Evolutionary conservation across 2,329 filamentous ascomycete genomes (phyloP).

Genomic region (Ophiostoma triangulosporum): DNA sequence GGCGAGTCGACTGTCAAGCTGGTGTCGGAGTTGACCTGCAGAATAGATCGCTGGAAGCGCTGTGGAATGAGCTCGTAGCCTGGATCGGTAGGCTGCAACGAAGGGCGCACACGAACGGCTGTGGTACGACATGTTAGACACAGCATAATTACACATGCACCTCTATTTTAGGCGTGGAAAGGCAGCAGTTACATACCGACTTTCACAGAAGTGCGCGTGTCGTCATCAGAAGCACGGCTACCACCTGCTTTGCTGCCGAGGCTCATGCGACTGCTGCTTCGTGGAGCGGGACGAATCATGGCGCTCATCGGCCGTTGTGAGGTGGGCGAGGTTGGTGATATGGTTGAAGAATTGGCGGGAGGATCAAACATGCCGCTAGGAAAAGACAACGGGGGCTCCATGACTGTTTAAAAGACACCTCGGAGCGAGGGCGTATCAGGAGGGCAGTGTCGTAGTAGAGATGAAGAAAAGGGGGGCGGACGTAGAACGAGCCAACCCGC

Average conservation of each 20-base stretch:
- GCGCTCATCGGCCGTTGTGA: conserved; percentile 65
- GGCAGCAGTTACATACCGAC: conserved; percentile 56
- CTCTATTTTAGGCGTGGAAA: neutral
- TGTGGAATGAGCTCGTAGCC: conserved; percentile 92
- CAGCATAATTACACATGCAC: neutral
- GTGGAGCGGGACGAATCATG: conserved; percentile 57
- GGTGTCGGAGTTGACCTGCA: conserved; percentile 75
- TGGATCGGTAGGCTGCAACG: conserved; percentile 69
- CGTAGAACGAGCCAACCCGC: conserved; percentile 5
- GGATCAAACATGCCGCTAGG: neutral
- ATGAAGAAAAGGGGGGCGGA: neutral
- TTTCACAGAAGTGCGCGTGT: conserved; percentile 84
- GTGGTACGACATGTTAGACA: conserved; percentile 6
- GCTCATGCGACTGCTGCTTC: conserved; percentile 78
- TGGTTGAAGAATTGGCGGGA: neutral
- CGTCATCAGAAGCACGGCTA: conserved; percentile 80
- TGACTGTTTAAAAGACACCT: conserved; percentile 4
- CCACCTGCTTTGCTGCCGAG: conserved; percentile 63
- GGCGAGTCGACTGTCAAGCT: conserved; percentile 80
- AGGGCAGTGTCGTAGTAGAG: neutral
- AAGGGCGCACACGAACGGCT: conserved; percentile 89
- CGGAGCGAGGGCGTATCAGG: neutral
- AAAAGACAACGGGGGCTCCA: conserved; percentile 7
- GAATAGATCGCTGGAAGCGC: conserved; percentile 84
- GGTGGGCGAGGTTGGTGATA: conserved; percentile 46